Conservation (phyloP, 1,284 basidiomycete genomes). For the Cutaneotrichosporon spelunceum region DNA sequence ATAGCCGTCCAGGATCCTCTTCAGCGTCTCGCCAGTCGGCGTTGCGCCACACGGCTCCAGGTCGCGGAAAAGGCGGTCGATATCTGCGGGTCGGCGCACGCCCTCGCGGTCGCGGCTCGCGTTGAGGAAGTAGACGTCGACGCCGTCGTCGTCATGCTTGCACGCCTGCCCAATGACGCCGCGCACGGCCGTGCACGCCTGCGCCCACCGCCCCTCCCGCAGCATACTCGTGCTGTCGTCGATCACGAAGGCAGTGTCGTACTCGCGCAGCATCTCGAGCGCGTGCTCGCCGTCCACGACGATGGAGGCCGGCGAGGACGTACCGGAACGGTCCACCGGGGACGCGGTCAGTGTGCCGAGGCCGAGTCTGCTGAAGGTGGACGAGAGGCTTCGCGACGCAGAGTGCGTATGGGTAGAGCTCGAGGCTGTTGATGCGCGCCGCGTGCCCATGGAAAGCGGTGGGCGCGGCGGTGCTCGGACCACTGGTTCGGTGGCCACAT, state of each 20-base stretch:
- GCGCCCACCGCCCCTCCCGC: constrained; percentile 42
- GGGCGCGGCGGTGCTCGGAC: too few species aligned
- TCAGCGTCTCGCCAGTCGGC: constrained; percentile 42
- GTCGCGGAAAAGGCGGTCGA: constrained; percentile 47
- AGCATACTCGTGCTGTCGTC: constrained; percentile 44
- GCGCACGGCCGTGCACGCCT: constrained; percentile 39
- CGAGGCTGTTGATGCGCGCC: too few species aligned
- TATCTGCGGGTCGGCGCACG: constrained; percentile 33
- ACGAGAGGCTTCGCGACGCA: neutral
- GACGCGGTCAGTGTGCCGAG: neutral
- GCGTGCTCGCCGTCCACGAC: neutral
- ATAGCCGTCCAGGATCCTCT: constrained; percentile 44
- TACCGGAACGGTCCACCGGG: neutral
- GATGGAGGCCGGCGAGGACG: neutral
- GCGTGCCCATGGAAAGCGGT: neutral
- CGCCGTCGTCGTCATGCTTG: constrained; percentile 34
- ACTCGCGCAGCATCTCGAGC: constrained; percentile 42
- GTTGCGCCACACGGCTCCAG: constrained; percentile 43
- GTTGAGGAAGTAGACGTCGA: constrained; percentile 51
- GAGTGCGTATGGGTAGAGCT: neutral
- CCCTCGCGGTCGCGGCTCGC: constrained; percentile 37
- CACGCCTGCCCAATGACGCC: constrained; percentile 41
- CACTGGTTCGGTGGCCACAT: neutral
- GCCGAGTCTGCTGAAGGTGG: neutral
- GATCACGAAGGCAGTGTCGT: constrained; percentile 49